phyloP scores from a whole-genome alignment of 495 filamentous ascomycete genomes.

The Neurospora terricola region DNA sequence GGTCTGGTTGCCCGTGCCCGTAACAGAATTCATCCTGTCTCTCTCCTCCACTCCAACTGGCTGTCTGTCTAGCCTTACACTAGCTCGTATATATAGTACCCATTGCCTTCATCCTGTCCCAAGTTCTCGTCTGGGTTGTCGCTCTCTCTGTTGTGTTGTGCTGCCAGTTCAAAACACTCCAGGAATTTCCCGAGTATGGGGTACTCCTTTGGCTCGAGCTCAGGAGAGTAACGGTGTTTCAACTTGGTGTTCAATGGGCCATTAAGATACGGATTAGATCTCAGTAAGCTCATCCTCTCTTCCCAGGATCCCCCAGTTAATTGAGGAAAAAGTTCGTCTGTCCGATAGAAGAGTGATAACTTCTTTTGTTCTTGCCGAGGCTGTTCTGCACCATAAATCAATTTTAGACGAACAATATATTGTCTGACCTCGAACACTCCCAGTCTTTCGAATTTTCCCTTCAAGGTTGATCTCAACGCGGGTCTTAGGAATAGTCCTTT shows the following conservation, averaged over 20 bases:
- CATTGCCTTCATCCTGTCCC: not conserved
- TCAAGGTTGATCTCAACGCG: not conserved
- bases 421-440: no score
- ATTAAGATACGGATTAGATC: not conserved
- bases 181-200: fast-evolving
- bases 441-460: not conserved
- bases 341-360: not conserved
- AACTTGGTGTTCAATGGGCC: not conserved
- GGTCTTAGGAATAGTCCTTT: not conserved
- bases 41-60: not conserved
- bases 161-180: not conserved
- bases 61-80: not conserved
- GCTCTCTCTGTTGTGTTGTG: not conserved
- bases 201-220: not conserved
- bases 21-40: not conserved
- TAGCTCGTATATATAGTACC: not conserved
- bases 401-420: no score
- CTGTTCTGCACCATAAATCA: no score
- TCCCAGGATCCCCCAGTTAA: not conserved
- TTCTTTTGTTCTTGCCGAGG: no score
- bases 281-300: not conserved
- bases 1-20: not conserved
- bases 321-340: not conserved
- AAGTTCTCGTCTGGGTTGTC: not conserved
- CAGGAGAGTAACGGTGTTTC: not conserved